Base-by-base conservation (phyloP, 1,284 basidiomycete genomes). In the Mycosarcoma mackinlayi region DNA sequence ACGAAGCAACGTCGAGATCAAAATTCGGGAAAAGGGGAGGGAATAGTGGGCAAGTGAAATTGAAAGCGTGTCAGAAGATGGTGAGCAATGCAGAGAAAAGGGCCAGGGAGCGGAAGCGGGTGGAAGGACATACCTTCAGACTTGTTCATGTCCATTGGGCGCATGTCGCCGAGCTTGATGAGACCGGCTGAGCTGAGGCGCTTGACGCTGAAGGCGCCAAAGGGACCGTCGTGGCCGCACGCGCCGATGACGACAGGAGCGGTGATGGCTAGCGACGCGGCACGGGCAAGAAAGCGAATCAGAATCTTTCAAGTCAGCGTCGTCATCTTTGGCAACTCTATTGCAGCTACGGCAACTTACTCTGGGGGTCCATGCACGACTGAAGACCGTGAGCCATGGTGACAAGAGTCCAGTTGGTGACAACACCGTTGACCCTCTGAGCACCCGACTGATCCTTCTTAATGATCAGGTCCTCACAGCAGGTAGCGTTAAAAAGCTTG, bases 351-450 rank as follows among this genome's bases (percentile, higher is more conserved):
- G 41, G n/a, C 23, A 24, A 60, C 66, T 92, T 90, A 33, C 90
- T 91, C 84, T 90, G 90, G 28, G 91, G 91, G 83, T 92, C 91
- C 91, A 92, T 92, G 86, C 91, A 92, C 25, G 87, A 89, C 83
- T 92, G 75, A 3, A 72, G 55, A 13, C 75, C 77, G 39, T 92
- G 90, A 84, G 91, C 91, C 59, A 92, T 87, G 14, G 90, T 87
- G 55, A 92, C 91, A 50, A 92, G 87, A 24, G 90, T 92, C 90
- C 90, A 93, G 86, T 93, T 92, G 53, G 90, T 90, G 6, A 92
- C 91, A 25, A 92, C 90, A 34, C 91, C 92, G n/a, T 89, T 87
- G 44, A 92, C 88, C 49, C 91, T 88, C 78, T 91, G 89, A 1
- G 57, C 56, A 11, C 79, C 79, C 5, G 58, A 27, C 10, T 23